phyloP scores from a whole-genome alignment of 148 eudicot genomes.

The Chenopodium berlandieri region DNA sequence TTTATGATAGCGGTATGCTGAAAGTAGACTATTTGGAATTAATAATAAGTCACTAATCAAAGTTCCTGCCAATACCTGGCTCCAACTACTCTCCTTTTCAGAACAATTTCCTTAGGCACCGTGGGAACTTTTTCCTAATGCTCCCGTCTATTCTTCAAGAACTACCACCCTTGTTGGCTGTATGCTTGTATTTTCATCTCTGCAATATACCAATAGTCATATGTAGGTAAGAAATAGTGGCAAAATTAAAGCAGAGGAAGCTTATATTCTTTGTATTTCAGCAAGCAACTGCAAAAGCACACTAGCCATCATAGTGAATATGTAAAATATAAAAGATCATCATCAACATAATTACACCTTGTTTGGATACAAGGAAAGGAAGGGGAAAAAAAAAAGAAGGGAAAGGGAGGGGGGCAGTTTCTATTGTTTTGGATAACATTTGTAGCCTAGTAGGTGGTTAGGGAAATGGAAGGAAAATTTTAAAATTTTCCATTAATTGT shows the following conservation, averaged over 20 bases:
- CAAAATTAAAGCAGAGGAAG: background rate
- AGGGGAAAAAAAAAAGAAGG: too few relatives aligned
- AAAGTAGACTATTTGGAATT: background rate
- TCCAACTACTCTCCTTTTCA: background rate
- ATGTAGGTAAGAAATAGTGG: background rate
- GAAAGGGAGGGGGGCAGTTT: too few relatives aligned
- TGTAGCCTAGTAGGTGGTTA: too few relatives aligned
- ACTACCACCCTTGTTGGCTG: background rate
- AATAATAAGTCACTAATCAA: background rate
- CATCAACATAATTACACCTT: background rate
- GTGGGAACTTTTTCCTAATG: background rate
- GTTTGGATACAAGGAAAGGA: too few relatives aligned
- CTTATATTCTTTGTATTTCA: background rate
- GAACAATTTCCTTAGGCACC: background rate
- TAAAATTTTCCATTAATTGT: too few relatives aligned
- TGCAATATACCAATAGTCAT: background rate
- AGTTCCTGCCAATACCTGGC: conserved; percentile 12
- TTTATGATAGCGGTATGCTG: background rate
- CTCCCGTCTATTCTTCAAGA: background rate
- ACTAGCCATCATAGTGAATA: background rate
- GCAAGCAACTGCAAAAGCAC: background rate
- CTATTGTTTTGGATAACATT: too few relatives aligned
- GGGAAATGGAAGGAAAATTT: too few relatives aligned
- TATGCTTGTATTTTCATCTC: background rate
- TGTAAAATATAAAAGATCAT: too few relatives aligned